Conservation (phyloP, 2,329 filamentous ascomycete genomes). For the Pseudogymnoascus sp. region DNA sequence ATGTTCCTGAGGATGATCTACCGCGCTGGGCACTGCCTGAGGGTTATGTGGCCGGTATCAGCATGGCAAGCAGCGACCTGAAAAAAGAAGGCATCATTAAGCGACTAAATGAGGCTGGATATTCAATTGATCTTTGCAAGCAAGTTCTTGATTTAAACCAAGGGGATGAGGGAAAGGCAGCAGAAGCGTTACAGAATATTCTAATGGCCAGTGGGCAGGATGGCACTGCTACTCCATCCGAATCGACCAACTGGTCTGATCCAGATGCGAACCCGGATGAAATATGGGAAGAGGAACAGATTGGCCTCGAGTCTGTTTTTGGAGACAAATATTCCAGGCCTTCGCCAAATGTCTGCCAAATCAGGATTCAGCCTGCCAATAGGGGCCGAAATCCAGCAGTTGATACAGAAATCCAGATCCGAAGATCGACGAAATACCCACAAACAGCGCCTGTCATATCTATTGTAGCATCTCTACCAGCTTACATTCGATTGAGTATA, state of each 20-base stretch:
- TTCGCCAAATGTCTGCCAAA: constrained; percentile 59
- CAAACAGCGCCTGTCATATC: constrained; percentile 59
- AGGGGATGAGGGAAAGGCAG: constrained; percentile 69
- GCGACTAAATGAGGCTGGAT: constrained; percentile 73
- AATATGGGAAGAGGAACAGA: constrained; percentile 79
- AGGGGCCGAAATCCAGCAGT: constrained; percentile 44
- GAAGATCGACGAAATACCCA: constrained; percentile 70
- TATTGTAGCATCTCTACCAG: constrained; percentile 65
- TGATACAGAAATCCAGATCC: constrained; percentile 56
- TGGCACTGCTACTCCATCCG: constrained; percentile 27
- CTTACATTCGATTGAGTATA: constrained; percentile 88
- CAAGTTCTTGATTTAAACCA: constrained; percentile 64
- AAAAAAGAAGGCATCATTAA: constrained; percentile 77
- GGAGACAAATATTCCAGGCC: constrained; percentile 61
- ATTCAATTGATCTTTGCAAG: constrained; percentile 75
- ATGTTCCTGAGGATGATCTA: constrained; percentile 95
- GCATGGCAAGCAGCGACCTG: constrained; percentile 73
- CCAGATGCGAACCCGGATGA: constrained; percentile 48
- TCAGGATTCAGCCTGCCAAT: constrained; percentile 54
- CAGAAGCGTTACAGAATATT: constrained; percentile 68
- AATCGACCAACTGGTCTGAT: constrained; percentile 33
- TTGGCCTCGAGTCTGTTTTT: constrained; percentile 78
- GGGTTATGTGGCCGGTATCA: constrained; percentile 83
- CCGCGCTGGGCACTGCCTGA: constrained; percentile 87
- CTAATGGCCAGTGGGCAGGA: constrained; percentile 46